Evolutionary conservation across 2,329 filamentous ascomycete genomes (phyloP), one percentile per base, ranked within the genome.

Genomic region (Colletotrichum sp.): DNA sequence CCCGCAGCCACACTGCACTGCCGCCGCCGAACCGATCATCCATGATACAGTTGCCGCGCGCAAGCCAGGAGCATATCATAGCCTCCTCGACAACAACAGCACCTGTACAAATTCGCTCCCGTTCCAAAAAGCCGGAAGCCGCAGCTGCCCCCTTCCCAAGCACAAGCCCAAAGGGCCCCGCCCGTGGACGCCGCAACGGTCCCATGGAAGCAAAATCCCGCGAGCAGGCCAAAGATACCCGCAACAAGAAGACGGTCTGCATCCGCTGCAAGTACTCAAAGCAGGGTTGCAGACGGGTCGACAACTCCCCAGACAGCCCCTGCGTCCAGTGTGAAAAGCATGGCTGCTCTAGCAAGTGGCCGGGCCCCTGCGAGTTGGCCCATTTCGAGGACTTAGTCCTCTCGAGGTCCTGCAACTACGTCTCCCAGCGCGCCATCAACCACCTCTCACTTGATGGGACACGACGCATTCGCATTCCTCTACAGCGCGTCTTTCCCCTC

Each of bases 301-400:
- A 66, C n/a, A 57, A 76, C 21, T 34, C 39, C 26, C 59, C 74
- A 2, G 57, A 78, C 3, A 55, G 57, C 21, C 39, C 67, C 12
- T 78, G 77, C 30, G n/a, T 18, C 28, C 68, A 76, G 10, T 78
- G 77, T 43, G 39, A 67, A n/a, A 74, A 36, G 28, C 67, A 71
- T 7, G 68, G 69, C 15, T 32, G n/a, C 13, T 72, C 55, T 8
- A 67, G 59, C 36, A 76, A 71, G 15, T 74, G 76, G 67, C 67
- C 71, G 18, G 77, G 77, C 1, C 85, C 85, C 13, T 87, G 86
- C 76, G 84, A 85, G 9, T 83, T 82, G 34, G 85, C 86, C 32
- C 85, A 85, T 74, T 87, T 87, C 72, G 82, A 84, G 24, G 86
- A 83, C 67, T 84, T 87, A 67, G 84, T 87, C 28, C 84, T 86